Base-by-base conservation (phyloP, 23 red algal genomes). In the Gracilaria domingensis region DNA sequence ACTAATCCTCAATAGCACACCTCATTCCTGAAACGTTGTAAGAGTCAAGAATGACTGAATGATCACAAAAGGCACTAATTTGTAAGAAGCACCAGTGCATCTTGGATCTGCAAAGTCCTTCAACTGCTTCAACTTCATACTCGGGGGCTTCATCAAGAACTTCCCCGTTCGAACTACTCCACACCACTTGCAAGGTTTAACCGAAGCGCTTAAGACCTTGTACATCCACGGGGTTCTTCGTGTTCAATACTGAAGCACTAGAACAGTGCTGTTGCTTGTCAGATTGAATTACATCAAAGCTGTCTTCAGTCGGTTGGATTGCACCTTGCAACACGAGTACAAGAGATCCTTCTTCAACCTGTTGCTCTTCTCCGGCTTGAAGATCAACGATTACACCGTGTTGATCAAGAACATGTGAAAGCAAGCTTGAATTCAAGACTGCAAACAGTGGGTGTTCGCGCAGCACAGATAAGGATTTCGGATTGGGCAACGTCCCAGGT, bases 71-170 rank as follows among this genome's bases (percentile, higher is more conserved):
- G n/a, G 58, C 60, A 49, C 57, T 82, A 1, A 24, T 18, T 16
- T 33, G 26, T 32, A 79, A 80, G 29, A 93, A 93, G 89, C 89
- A 93, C 89, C 89, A 93, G 48, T 93, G 79, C 89, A 85, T 85
- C 11, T 17, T 21, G 13, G 62, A 39, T 29, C 79, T 62, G 9
- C 75, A 79, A 2, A n/a, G 51, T 26, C 21, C 18, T 17, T 61
- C 33, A 4, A 50, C 45, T 1, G 26, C 7, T 8, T 17, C 64
- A 30, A 45, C 12, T 34, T 37, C 64, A 69, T 37, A 9, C 25
- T 16, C 4, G 3, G 0, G 32, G 8, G 64, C 0, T 69, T 37
- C 16, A 18, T 37, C 75, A 16, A 26, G 2, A 3, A 26, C 49
- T 2, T 58, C 40, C 11, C 47, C 32, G 33, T 32, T 33, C 29